These are phyloP conservation scores for Globisporangium nunn DNA, from an alignment of 352 stramenopile species.

Conservation along the genomic window DNA sequence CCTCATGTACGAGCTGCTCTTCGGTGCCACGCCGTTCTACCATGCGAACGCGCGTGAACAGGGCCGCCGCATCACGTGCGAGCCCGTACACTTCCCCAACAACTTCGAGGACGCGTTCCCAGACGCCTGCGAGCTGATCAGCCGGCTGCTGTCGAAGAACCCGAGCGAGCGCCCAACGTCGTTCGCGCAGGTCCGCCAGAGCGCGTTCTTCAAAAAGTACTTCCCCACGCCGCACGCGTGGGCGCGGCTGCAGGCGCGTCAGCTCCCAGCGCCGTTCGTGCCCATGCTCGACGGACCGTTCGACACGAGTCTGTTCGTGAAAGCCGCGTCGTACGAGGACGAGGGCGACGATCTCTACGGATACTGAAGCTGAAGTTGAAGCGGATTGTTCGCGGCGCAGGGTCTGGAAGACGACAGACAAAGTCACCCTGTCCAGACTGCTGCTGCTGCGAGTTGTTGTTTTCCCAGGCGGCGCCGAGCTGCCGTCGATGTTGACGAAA, in stretches of 20 bases:
- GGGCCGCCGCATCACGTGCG: conserved; percentile 61
- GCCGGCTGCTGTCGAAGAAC: conserved; percentile 47
- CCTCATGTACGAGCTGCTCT: conserved; percentile 83
- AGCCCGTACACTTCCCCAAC: conserved; percentile 57
- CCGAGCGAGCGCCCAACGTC: conserved; percentile 26
- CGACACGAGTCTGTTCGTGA: conserved; percentile 65
- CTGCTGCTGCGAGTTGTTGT: no score
- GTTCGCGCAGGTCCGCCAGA: conserved; percentile 32
- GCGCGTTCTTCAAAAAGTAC: conserved; percentile 43
- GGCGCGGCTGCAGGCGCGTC: conserved; percentile 29
- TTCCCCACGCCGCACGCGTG: conserved; percentile 31
- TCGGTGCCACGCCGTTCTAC: conserved; percentile 84
- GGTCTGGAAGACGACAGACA: no score
- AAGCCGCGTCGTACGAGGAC: conserved; percentile 48
- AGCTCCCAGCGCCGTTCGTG: conserved; percentile 44
- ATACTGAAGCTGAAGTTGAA: conserved; percentile 24
- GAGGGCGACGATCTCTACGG: conserved; percentile 38
- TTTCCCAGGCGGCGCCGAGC: no score
- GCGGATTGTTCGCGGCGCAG: no score
- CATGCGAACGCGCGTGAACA: conserved; percentile 75
- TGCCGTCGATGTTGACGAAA: no score
- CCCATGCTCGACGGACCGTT: conserved; percentile 55
- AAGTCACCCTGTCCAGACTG: no score
- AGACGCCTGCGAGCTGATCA: conserved; percentile 46
- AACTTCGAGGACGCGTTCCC: conserved; percentile 53